These are phyloP conservation scores for Septoria linicola DNA, from an alignment of 2,329 filamentous ascomycete genomes.

Conservation along the genomic window DNA sequence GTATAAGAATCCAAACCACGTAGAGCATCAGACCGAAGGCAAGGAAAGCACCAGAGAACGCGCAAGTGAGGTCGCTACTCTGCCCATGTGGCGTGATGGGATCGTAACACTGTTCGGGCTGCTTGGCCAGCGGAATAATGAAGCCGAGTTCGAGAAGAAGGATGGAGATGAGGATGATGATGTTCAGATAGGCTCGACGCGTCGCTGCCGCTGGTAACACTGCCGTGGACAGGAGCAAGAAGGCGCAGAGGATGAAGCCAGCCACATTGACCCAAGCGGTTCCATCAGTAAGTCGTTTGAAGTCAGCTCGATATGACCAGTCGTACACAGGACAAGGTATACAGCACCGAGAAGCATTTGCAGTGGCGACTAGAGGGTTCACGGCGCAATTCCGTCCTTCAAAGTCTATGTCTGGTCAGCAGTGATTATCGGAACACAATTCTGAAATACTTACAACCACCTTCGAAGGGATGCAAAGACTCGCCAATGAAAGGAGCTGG, in stretches of 20 bases:
- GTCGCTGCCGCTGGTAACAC: conserved; percentile 77
- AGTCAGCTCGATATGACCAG: conserved; percentile 63
- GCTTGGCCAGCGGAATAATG: conserved; percentile 72
- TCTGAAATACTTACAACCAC: conserved; percentile 28
- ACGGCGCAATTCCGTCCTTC: conserved; percentile 31
- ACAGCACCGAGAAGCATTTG: conserved; percentile 59
- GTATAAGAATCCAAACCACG: conserved; percentile 73
- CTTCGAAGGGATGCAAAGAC: conserved; percentile 25
- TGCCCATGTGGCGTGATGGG: conserved; percentile 83
- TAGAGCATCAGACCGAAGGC: conserved; percentile 75
- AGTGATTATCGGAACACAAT: neutral
- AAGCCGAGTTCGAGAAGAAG: conserved; percentile 79
- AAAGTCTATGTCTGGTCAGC: conserved; percentile 17
- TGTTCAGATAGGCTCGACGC: conserved; percentile 79
- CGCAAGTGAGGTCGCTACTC: conserved; percentile 70
- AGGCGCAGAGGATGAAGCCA: conserved; percentile 67
- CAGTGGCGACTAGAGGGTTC: conserved; percentile 26
- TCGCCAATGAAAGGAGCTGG: conserved; percentile 33
- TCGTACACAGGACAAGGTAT: conserved; percentile 80
- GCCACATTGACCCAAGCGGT: conserved; percentile 77
- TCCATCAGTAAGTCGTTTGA: conserved; percentile 58
- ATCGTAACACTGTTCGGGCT: conserved; percentile 75
- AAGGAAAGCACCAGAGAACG: conserved; percentile 74
- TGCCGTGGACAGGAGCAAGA: conserved; percentile 73
- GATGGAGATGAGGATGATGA: conserved; percentile 70